Percentiles rank a stretch among this genome's conserved stretches.
These are phyloP conservation scores for Solanum appendiculatum DNA, from an alignment of 257 asterid species.

Conservation along the genomic window DNA sequence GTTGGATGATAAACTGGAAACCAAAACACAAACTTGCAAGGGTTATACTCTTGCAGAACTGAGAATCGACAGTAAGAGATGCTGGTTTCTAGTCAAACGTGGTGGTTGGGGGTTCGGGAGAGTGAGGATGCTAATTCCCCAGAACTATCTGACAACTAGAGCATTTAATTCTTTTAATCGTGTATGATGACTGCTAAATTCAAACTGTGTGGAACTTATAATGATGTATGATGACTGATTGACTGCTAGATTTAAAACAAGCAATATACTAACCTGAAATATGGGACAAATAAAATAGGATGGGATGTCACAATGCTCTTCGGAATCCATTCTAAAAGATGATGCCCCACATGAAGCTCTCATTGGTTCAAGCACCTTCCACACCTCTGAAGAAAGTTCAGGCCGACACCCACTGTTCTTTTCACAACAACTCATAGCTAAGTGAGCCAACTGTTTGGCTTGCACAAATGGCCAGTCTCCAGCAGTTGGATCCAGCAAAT, in stretches of 20 bases:
- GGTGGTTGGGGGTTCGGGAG: neutral
- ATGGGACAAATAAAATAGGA: slow-evolving; percentile 77
- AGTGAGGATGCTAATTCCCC: neutral
- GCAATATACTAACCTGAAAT: slow-evolving; percentile 61
- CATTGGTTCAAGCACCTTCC: slow-evolving; percentile 87
- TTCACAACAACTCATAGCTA: slow-evolving; percentile 61
- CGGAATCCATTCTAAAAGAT: slow-evolving; percentile 32
- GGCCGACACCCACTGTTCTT: slow-evolving; percentile 44
- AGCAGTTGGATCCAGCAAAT: slow-evolving; percentile 70
- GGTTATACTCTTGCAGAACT: neutral
- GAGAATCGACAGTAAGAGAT: neutral
- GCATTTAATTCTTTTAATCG: neutral
- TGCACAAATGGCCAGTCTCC: slow-evolving; percentile 98
- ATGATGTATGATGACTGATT: neutral
- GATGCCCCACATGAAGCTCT: slow-evolving; percentile 58
- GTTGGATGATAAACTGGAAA: neutral
- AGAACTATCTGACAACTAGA: neutral
- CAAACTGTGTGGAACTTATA: neutral
- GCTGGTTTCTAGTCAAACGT: neutral
- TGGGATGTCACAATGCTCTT: slow-evolving; percentile 43
- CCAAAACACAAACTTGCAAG: neutral
- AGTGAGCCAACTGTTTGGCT: slow-evolving; percentile 85
- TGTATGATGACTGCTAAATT: neutral
- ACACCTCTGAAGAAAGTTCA: slow-evolving; percentile 67
- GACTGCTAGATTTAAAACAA: neutral